Conservation (phyloP, 1,139 yeast species). For the Blastobotrys ciferrii region DNA sequence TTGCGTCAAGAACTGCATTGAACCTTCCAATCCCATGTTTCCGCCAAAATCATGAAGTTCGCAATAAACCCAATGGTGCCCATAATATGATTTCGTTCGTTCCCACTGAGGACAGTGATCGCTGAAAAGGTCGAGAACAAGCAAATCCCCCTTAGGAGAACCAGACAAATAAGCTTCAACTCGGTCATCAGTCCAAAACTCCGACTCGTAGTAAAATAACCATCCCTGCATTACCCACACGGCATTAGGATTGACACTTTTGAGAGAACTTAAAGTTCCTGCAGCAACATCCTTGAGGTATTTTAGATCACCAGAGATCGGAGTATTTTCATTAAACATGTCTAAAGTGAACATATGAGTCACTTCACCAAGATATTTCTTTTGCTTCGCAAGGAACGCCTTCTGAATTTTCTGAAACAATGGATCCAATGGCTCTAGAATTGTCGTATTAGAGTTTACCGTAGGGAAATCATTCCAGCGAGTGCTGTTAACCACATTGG, state of each 20-base stretch:
- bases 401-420: constrained; percentile 18
- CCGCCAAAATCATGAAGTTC: constrained; percentile 25
- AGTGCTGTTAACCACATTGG: constrained; percentile 16
- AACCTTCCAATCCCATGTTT: constrained; percentile 24
- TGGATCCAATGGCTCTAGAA: constrained; percentile 23
- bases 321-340: constrained; percentile 23
- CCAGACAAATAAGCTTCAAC: constrained; percentile 22
- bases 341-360: constrained; percentile 21
- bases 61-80: constrained; percentile 24
- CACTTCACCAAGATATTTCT: constrained; percentile 17
- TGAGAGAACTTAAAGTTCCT: constrained; percentile 18
- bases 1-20: constrained; percentile 19
- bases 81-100: constrained; percentile 19
- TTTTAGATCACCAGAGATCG: constrained; percentile 17
- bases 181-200: constrained; percentile 19
- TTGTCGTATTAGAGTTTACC: constrained; percentile 17
- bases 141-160: constrained; percentile 21
- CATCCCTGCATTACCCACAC: constrained; percentile 26
- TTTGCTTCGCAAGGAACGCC: constrained; percentile 17
- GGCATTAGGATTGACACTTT: constrained; percentile 18
- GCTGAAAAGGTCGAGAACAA: constrained; percentile 21
- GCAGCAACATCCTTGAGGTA: constrained; percentile 19
- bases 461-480: constrained; percentile 22
- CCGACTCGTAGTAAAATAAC: constrained; percentile 19
- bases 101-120: constrained; percentile 22